Base-by-base conservation (phyloP, 768 basidiomycete genomes). In the Tulasnella sp. region DNA sequence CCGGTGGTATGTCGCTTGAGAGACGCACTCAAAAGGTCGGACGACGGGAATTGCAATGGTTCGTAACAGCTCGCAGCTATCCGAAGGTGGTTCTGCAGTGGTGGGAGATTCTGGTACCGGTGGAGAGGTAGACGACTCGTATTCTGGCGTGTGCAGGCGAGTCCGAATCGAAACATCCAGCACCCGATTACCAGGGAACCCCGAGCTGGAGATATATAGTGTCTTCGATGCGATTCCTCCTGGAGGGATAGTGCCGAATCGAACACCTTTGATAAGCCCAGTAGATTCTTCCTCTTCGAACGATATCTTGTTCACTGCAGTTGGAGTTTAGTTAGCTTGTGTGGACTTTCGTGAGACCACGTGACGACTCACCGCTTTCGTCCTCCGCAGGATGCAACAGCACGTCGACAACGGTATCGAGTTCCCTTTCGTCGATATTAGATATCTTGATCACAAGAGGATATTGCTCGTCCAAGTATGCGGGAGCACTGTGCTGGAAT, bases 161-260 rank as follows among this genome's bases (percentile, higher is more conserved):
- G 93, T 91, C 77, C 91, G 91, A 46, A 96, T 85, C 0, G 94
- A 95, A 46, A 97, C 85, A 82, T 98, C 96, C 75, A 98, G 83
- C 67, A 90, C 87, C 67, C 95, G 88, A 74, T 92, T 89, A 1
- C 92, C 93, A 0, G 88, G 85, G 1, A 87, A 88, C 18, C 93
- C 91, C 0, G 87, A 86, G 80, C 88, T 90, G 55, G 86, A 84
- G 46, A 97, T 85, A 81, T 87, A 86, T 48, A 98, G 82, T 11
- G 89, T 91, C 83, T 92, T 94, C 71, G 86, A 80, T 3, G 85
- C 85, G 46, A 86, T 88, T 0, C 85, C 86, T 1, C 91, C 91
- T 0, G 93, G 89, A 1, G 85, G 80, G 26, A 97, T 83, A 1
- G 84, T 82, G 18, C 95, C 94, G 77, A 94, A 88, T 7, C 86